Evolutionary conservation across 352 stramenopile genomes (phyloP).

Genomic region (Globisporangium middletonii): DNA sequence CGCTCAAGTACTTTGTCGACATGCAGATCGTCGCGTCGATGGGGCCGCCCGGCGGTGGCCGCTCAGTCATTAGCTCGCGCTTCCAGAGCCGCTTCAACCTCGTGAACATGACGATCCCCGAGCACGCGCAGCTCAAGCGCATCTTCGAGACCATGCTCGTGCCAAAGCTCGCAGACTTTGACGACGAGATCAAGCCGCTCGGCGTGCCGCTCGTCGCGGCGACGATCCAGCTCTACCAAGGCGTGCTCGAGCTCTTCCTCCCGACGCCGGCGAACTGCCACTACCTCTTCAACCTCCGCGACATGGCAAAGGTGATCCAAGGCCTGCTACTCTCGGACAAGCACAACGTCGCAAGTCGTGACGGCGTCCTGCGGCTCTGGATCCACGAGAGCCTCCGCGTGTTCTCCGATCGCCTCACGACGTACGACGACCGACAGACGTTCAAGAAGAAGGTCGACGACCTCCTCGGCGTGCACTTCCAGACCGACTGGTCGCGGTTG

Average conservation of each 20-base stretch:
- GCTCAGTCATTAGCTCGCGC: conserved; percentile 84
- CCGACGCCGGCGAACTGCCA: conserved; percentile 87
- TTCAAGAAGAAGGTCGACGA: conserved; percentile 88
- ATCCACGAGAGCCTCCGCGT: conserved; percentile 88
- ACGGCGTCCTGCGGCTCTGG: conserved; percentile 83
- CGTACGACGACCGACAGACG: conserved; percentile 75
- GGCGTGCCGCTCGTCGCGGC: conserved; percentile 59
- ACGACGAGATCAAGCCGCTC: conserved; percentile 86
- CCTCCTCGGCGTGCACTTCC: conserved; percentile 64
- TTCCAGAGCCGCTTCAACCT: conserved; percentile 91
- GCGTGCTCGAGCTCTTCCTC: conserved; percentile 80
- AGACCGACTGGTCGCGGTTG: conserved; percentile 71
- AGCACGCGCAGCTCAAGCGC: conserved; percentile 75
- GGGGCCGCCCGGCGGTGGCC: conserved; percentile 78
- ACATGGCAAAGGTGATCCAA: conserved; percentile 88
- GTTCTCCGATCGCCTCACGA: conserved; percentile 90
- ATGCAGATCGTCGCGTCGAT: conserved; percentile 89
- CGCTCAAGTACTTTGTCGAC: conserved; percentile 89
- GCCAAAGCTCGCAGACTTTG: conserved; percentile 79
- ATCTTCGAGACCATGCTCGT: conserved; percentile 90
- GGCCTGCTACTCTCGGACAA: conserved; percentile 75
- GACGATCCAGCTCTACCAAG: conserved; percentile 86
- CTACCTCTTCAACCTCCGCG: conserved; percentile 87
- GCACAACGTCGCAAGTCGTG: conserved; percentile 55
- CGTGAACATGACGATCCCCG: conserved; percentile 87